Base-by-base conservation (phyloP, 768 basidiomycete genomes). In the Collybia sordida region DNA sequence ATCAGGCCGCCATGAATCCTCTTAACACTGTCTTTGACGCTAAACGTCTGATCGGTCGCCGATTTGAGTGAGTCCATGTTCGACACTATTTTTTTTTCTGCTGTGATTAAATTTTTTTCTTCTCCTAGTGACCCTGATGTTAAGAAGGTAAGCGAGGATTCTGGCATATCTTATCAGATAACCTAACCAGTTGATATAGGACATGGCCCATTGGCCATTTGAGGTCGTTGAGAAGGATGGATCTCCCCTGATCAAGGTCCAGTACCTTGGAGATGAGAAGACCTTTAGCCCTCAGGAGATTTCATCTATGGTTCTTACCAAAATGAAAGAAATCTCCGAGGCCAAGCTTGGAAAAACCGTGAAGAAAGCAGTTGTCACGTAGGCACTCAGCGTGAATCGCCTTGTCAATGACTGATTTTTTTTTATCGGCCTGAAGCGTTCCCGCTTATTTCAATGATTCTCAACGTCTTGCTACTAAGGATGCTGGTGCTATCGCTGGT, bases 361-460 rank as follows among this genome's bases (percentile, higher is more conserved):
- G 71, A 94, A 93, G 78, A 98, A 98, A 78, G 97, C 97, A 49
- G 97, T 99, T 56, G 87, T 99, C 73, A 97, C 94, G 93, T 93
- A 72, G 58, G 90, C 79, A 15, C 45, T 27, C 53, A 56, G 45
- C 53, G 22, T 5, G 35, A 36, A 36, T 12, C 15, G 15, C 17
- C 18, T 28, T 27, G 48, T 46, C 23, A 53, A 35, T 35, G 27
- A 41, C 38, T 51, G 3, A 47, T 24, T 39, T 36, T 42, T 55
- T 28, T 35, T 56, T 47, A 41, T 42, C 24, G 42, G 28, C 44
- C 41, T 48, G 48, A 43, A 88, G 86, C 43, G 97, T 98, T 59
- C 97, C 97, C 37, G 97, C 97, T 56, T 99, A 98, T 81, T 98
- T 98, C 82, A 99, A 99, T 73, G 97, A 98, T 78, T 99, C 97